Conservation (phyloP, 2,329 filamentous ascomycete genomes). For the Daldinia sp. region DNA sequence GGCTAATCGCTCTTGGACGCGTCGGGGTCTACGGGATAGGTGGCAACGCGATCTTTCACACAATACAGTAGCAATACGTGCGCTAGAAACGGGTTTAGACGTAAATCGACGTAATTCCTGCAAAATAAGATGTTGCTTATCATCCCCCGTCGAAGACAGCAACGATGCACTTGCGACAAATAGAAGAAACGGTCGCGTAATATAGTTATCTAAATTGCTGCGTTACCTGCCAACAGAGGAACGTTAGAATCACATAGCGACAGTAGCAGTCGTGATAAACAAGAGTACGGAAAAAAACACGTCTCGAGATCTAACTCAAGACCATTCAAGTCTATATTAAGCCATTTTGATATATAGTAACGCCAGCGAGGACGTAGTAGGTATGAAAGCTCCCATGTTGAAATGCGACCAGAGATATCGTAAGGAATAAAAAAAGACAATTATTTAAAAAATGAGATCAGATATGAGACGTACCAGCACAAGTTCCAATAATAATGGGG, state of each 20-base stretch:
- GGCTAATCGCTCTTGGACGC: conserved; percentile 14
- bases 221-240: conserved; percentile 29
- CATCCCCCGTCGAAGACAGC: background rate
- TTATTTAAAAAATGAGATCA: conserved; percentile 4
- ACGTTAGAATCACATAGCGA: conserved; percentile 32
- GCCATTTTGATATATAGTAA: conserved; percentile 15
- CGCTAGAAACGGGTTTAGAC: conserved; percentile 1
- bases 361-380: conserved; percentile 15
- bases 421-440: background rate
- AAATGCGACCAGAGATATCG: conserved; percentile 19
- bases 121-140: conserved; percentile 1
- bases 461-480: conserved; percentile 31
- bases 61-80: conserved; percentile 16
- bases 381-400: conserved; percentile 18
- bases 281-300: conserved; percentile 2
- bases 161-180: conserved; percentile 18
- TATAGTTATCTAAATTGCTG: conserved; percentile 21
- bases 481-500: conserved; percentile 38
- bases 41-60: conserved; percentile 7
- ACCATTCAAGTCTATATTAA: conserved; percentile 19
- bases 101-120: conserved; percentile 21
- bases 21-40: conserved; percentile 21
- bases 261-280: conserved; percentile 1
- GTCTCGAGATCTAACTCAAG: conserved; percentile 5
- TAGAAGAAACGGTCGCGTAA: conserved; percentile 4